Conservation (phyloP, 1,284 basidiomycete genomes). For the Ganoderma boninense region DNA sequence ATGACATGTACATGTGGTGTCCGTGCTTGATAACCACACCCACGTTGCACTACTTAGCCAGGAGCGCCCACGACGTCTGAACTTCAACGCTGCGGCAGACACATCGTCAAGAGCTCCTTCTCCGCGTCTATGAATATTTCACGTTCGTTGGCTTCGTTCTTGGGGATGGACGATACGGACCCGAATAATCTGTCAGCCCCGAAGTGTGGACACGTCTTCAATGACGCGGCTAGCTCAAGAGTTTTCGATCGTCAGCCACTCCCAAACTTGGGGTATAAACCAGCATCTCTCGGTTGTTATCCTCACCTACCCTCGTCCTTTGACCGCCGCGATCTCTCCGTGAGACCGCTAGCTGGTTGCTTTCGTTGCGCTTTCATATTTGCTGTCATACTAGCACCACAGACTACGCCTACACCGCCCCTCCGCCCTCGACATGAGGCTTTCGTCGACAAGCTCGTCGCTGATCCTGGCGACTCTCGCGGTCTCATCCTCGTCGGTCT, state of each 20-base stretch:
- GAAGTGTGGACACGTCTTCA: neutral
- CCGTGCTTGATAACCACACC: neutral
- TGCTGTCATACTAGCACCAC: slow-evolving; percentile 30
- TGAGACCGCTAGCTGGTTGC: slow-evolving; percentile 24
- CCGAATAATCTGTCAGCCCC: slow-evolving; percentile 9
- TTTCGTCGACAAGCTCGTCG: slow-evolving; percentile 44
- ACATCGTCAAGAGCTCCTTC: neutral
- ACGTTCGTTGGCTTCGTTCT: neutral
- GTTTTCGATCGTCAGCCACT: slow-evolving; percentile 10
- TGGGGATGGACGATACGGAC: slow-evolving; percentile 2
- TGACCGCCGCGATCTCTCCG: slow-evolving; percentile 31
- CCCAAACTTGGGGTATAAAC: slow-evolving; percentile 4
- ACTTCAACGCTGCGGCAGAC: neutral
- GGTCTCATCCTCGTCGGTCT: slow-evolving; percentile 38
- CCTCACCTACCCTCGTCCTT: slow-evolving; percentile 18
- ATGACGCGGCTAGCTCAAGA: neutral
- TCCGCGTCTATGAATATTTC: too few species aligned
- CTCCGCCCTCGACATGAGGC: slow-evolving; percentile 43
- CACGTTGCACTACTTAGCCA: neutral
- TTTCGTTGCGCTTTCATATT: slow-evolving; percentile 31
- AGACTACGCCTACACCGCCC: slow-evolving; percentile 22
- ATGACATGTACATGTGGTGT: neutral
- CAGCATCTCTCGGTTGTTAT: too few species aligned
- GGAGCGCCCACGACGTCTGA: neutral
- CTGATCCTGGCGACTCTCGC: slow-evolving; percentile 47